These are phyloP conservation scores for Plectranthus barbatus DNA, from an alignment of 257 asterid genomes.

Conservation along the genomic window DNA sequence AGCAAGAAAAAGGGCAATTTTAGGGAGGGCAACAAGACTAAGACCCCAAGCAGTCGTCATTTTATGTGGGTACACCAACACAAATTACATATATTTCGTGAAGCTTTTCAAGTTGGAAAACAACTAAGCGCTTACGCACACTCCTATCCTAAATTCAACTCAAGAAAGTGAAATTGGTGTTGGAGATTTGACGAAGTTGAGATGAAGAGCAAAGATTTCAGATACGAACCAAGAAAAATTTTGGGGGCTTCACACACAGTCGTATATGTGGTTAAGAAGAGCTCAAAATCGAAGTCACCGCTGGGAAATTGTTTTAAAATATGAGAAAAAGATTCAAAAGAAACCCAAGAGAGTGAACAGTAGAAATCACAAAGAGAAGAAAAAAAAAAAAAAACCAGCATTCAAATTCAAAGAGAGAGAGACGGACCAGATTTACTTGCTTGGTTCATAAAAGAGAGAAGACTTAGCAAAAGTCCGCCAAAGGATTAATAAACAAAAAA, in stretches of 20 bases:
- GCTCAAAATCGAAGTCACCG: no score
- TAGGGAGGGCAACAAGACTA: constrained; percentile 21
- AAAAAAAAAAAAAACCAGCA: constrained; percentile 9
- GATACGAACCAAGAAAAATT: constrained; percentile 9
- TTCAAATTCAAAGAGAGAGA: constrained; percentile 2
- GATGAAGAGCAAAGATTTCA: constrained; percentile 18
- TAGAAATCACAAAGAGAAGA: constrained; percentile 6
- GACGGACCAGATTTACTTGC: constrained; percentile 46
- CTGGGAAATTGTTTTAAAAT: no score
- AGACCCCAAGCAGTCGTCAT: constrained; percentile 50
- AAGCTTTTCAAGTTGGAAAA: constrained; percentile 35
- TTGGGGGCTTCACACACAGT: neutral
- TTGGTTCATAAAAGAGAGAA: constrained; percentile 12
- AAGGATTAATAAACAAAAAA: no score
- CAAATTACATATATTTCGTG: constrained; percentile 25
- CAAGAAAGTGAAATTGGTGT: constrained; percentile 20
- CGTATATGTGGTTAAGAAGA: no score
- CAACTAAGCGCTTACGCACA: constrained; percentile 30
- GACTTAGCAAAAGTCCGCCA: constrained; percentile 14
- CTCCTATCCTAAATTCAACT: constrained; percentile 23
- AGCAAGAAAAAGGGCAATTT: constrained; percentile 30
- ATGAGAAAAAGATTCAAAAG: neutral
- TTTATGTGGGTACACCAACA: constrained; percentile 61
- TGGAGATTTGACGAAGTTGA: neutral
- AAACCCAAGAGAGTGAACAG: constrained; percentile 33